These are phyloP conservation scores for Didymella glomerata DNA, from an alignment of 2,329 filamentous ascomycete species.

Conservation along the genomic window DNA sequence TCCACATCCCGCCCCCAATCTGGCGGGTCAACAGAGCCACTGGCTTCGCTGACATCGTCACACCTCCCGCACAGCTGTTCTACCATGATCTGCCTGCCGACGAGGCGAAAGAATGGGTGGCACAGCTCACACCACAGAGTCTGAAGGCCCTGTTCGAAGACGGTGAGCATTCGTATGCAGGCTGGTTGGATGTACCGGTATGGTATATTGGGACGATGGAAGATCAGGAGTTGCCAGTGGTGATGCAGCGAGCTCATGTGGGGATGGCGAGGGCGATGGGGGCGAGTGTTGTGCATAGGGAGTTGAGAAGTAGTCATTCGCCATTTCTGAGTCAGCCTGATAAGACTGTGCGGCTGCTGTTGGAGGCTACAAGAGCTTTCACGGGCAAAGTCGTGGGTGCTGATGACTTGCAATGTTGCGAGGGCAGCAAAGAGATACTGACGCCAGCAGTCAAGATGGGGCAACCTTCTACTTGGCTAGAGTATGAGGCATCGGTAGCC, in stretches of 20 bases:
- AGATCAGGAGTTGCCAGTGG: constrained; percentile 1
- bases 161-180: constrained; percentile 55
- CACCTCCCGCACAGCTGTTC: constrained; percentile 54
- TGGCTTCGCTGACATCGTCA: constrained; percentile 54
- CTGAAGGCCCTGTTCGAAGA: constrained; percentile 58
- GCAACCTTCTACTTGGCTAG: neutral
- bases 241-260: constrained; percentile 30
- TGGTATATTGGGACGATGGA: constrained; percentile 1
- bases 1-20: constrained; percentile 22
- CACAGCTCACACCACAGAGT: constrained; percentile 53
- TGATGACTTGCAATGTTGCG: neutral
- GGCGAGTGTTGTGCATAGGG: constrained; percentile 48
- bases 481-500: neutral
- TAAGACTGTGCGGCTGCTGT: constrained; percentile 43
- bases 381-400: neutral
- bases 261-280: constrained; percentile 53
- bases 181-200: constrained; percentile 51
- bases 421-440: neutral
- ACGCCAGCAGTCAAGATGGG: too few relatives aligned
- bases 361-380: neutral
- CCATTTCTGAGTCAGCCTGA: constrained; percentile 59
- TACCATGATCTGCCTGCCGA: constrained; percentile 60
- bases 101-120: constrained; percentile 56
- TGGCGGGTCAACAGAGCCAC: constrained; percentile 35
- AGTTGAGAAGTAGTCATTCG: constrained; percentile 59